Base-by-base conservation (phyloP, 306 rosid species). In the Prunus mira region DNA sequence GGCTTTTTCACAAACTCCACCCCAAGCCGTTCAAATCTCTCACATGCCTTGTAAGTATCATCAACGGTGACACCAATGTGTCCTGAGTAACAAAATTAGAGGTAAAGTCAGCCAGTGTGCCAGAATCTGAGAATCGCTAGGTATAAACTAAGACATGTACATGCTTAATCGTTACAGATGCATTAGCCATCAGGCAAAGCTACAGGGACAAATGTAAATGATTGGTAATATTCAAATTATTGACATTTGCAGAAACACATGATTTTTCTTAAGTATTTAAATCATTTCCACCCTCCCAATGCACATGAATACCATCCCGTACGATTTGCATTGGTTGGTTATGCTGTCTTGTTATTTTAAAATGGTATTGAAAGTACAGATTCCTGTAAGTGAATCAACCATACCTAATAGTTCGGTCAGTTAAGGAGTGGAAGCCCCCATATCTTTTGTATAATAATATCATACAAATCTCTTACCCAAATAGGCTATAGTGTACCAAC, bases 1-100 rank as follows among this genome's bases (percentile, higher is more conserved):
- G 90, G 97, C 79, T 82, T 95, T 76, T 95, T 92, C 65, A 88
- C 90, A 86, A 95, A 95, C 84, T 95, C 91, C 69, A 95, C 88
- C 57, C 99, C 97, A 25, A 92, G 83, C 57, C 83, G 76, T 89
- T 89, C 93, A 84, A 92, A 92, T 84, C 99, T 88, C 85, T 95
- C 97, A 78, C 97, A 90, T 51, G 97, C 97, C 91, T 92, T 90
- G 79, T 73, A 60, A 46, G 97, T 92, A 86, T 95, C 99, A 82
- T 95, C 96, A 79, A 95, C 97, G 12, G 99, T 92, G 75, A 92
- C 71, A 72, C 99, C 97, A 80, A 95, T 95, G 75, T 95, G 99
- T 66, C 99, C 97, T 95, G 79, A 52, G 62, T 32, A 67, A 55
- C 32, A 80, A 73, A 45, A 49, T 54, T 25, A 22, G 63, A 66